Base-by-base conservation (phyloP, 2,329 filamentous ascomycete species). In the Falciphora oryzae region DNA sequence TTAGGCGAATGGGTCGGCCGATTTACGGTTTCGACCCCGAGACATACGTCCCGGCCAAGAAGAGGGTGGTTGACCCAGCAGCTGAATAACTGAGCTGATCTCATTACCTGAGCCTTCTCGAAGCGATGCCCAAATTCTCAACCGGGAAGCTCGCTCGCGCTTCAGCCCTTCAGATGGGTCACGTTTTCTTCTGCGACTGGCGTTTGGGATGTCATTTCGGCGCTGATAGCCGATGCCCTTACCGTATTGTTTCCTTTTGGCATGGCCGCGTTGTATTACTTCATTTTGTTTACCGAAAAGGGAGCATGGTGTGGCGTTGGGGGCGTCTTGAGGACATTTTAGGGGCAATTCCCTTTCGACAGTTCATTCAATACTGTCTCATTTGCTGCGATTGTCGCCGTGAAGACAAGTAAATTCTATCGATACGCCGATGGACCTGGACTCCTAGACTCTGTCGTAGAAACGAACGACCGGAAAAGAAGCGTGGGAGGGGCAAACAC, bases 21-120 rank as follows among this genome's bases (percentile, higher is more conserved):
- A 80, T 88, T 1, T 88, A 86, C 64, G 85, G 85, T 0, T 88
- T 87, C 56, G 85, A 85, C 29, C 77, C 76, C 0, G 77, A 80
- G 0, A 77, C 75, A 0, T 74, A 73, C 32, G 59, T 67, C 65
- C 64, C 68, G 64, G 67, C 32, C 53, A 68, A 65, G 61, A 65
- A 63, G 44, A 56, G 22, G n/a, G 44, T 53, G 22, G 8, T 11
- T 4, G 38, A 16, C 7, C 44, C 18, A 3, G 22, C 22, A 4
- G 22, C 8, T 25, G 44, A 8, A 22, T 22, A 22, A 53, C n/a
- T 53, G 22, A 53, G 22, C 22, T 10, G 18, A 14, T 14, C 22
- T 11, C 32, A 35, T 35, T 29, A 29, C 6, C 3, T 10, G 18
- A 53, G 6, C 44, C 44, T 53, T 25, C 5, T 53, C 1, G 44